Evolutionary conservation across 371 early-diverging fungal genomes (phyloP), one percentile per base, ranked within the genome.

Genomic region (Encephalitozoon romaleae): DNA sequence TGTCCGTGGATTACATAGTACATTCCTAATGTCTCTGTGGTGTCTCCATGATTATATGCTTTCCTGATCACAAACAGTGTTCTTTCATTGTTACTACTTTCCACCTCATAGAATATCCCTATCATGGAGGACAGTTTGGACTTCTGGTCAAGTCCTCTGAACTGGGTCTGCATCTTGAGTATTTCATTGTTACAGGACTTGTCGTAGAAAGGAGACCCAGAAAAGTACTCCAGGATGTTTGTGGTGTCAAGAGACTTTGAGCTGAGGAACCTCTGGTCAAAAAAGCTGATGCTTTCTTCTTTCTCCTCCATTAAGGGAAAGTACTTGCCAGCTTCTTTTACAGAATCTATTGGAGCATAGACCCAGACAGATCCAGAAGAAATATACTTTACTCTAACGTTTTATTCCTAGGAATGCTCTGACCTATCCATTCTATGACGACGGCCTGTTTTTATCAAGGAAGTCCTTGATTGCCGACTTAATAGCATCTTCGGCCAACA

Each of bases 401-500:
- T 21, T 47, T 47, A 21, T 47, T 21, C n/a, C 8, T 15, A 0
- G 8, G 49, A 47, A 15, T 2, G 5, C 11, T 12, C 15, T 9
- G 15, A 2, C 15, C 15, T 12, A 47, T 47, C 49, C 8, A 8
- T 8, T 11, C 41, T 18, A 21, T 66, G 8, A 6, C n/a, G 43
- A 42, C 21, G 49, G 49, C 21, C 18, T 47, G 43, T 81, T 82
- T 42, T 82, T 84, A 3, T 79, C 18, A 18, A 67, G 68, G 85
- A 87, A 95, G 86, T 96, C 93, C 70, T 89, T 90, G 67, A 96
- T 90, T 30, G 96, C 97, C 21, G 91, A 89, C 85, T 93, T 94
- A 82, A 96, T 94, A 63, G 97, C 97, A 85, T 96, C 97, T 84
- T 96, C 97, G 41, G 97, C 97, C 42, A 96, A 88, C 95, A 96